A percentile compares a stretch with the other conserved stretches of the same genome.
These are phyloP conservation scores for Solanum paucissectum DNA, from an alignment of 257 asterid species.

Conservation along the genomic window DNA sequence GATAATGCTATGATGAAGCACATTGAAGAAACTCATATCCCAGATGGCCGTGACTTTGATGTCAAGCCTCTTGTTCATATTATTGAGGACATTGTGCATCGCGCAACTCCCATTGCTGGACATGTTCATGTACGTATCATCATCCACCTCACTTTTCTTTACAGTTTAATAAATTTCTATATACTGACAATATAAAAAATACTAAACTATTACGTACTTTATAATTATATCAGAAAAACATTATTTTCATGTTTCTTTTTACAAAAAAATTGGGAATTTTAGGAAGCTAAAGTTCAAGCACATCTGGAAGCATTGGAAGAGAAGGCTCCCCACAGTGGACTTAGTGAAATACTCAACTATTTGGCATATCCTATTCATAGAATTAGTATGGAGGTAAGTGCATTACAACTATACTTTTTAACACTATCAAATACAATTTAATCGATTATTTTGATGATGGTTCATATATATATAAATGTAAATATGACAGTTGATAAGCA, in stretches of 20 bases:
- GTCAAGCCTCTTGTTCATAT: constrained; percentile 41
- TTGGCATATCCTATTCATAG: constrained; percentile 69
- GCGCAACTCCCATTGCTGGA: constrained; percentile 20
- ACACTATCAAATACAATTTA: background rate
- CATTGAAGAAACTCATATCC: constrained; percentile 34
- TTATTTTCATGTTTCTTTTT: background rate
- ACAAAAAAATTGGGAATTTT: background rate
- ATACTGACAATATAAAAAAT: background rate
- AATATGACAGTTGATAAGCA: constrained; percentile 16
- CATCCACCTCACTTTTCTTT: background rate
- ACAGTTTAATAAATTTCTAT: background rate
- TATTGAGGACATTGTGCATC: constrained; percentile 51
- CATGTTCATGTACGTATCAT: background rate
- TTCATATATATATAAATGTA: background rate
- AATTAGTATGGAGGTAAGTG: constrained; percentile 48
- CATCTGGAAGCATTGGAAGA: constrained; percentile 23
- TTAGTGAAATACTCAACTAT: constrained; percentile 31
- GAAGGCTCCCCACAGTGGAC: constrained; percentile 16
- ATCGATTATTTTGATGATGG: background rate
- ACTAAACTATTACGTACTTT: background rate
- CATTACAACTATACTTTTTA: too few species aligned
- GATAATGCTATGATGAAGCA: constrained; percentile 47
- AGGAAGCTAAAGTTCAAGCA: constrained; percentile 15
- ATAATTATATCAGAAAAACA: background rate
- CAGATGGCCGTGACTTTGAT: constrained; percentile 42